Conservation (phyloP, 2,329 filamentous ascomycete species). For the Beauveria medogensis region DNA sequence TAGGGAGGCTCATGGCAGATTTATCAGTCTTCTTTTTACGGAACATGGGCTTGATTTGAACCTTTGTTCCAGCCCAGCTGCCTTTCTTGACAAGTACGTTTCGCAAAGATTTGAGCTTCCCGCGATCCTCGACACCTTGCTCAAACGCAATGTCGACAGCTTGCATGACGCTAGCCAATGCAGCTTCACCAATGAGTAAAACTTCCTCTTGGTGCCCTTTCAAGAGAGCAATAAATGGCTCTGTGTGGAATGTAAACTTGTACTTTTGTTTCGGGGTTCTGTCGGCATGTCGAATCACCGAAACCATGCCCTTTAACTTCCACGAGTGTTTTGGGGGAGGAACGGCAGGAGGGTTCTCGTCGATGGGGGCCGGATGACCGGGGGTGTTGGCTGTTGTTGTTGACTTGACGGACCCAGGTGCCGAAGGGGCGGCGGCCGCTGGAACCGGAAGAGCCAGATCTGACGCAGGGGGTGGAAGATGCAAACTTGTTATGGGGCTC, state of each 20-base stretch:
- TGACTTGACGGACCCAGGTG: conserved; percentile 28
- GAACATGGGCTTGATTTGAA: conserved; percentile 99
- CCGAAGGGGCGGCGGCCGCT: conserved; percentile 20
- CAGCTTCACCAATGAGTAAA: conserved; percentile 82
- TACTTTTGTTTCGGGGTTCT: conserved; percentile 98
- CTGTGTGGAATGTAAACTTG: conserved; percentile 97
- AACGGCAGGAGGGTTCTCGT: conserved; percentile 44
- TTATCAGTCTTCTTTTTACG: conserved; percentile 72
- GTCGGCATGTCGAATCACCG: conserved; percentile 92
- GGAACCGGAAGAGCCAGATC: conserved; percentile 20
- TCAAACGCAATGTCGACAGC: conserved; percentile 76
- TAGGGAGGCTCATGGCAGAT: conserved; percentile 28
- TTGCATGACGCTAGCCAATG: conserved; percentile 77
- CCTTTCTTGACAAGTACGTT: conserved; percentile 90
- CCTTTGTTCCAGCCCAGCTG: conserved; percentile 89
- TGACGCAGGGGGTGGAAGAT: conserved; percentile 24
- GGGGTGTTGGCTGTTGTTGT: conserved; percentile 22
- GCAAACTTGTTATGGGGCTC: conserved; percentile 28
- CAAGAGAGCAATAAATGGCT: conserved; percentile 88
- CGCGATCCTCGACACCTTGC: conserved; percentile 72
- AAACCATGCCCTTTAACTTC: conserved; percentile 97
- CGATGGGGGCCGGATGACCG: conserved; percentile 13
- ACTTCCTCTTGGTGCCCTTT: conserved; percentile 97
- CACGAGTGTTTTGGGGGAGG: conserved; percentile 83
- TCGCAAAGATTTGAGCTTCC: conserved; percentile 76